phyloP scores from a whole-genome alignment of 1,284 basidiomycete genomes.

The Apiotrichum akiyoshidainum region DNA sequence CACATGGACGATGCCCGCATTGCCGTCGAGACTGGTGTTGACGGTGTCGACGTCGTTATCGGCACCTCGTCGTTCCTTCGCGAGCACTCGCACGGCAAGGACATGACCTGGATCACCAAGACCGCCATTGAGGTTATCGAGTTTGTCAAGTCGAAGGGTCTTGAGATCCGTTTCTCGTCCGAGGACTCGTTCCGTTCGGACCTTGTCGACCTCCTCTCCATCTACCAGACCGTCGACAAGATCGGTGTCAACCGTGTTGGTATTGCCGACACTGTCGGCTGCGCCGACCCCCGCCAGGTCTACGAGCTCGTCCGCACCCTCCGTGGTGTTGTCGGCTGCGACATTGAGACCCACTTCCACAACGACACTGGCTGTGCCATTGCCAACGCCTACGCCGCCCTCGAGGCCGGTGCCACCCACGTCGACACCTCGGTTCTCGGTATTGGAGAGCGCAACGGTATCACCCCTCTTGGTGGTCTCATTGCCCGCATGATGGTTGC shows the following conservation, averaged over 20 bases:
- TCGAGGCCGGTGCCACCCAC: conserved; percentile 98
- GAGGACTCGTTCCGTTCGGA: conserved; percentile 99
- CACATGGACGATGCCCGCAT: conserved; percentile 99
- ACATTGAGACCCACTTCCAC: conserved; percentile 98
- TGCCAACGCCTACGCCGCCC: conserved; percentile 96
- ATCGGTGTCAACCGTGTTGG: conserved; percentile 99
- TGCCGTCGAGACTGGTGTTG: conserved; percentile 97
- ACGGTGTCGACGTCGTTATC: conserved; percentile 99
- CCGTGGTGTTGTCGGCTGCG: conserved; percentile 89
- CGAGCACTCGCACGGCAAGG: conserved; percentile 99
- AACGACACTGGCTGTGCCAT: conserved; percentile 94
- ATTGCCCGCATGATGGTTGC: conserved; percentile 88
- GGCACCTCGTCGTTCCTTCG: conserved; percentile 98
- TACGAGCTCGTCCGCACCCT: conserved; percentile 97
- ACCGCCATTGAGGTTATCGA: conserved; percentile 92
- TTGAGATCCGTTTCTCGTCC: conserved; percentile 99
- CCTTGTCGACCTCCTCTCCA: conserved; percentile 95
- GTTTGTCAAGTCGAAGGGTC: conserved; percentile 99
- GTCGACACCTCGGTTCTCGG: conserved; percentile 93
- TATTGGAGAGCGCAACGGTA: conserved; percentile 98
- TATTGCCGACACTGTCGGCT: conserved; percentile 98
- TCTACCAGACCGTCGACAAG: conserved; percentile 99
- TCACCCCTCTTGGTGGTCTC: conserved; percentile 95
- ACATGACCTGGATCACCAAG: conserved; percentile 99
- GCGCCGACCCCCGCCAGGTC: conserved; percentile 97